These are phyloP conservation scores for Tulasnella sp. DNA, from an alignment of 768 basidiomycete species.

Conservation along the genomic window DNA sequence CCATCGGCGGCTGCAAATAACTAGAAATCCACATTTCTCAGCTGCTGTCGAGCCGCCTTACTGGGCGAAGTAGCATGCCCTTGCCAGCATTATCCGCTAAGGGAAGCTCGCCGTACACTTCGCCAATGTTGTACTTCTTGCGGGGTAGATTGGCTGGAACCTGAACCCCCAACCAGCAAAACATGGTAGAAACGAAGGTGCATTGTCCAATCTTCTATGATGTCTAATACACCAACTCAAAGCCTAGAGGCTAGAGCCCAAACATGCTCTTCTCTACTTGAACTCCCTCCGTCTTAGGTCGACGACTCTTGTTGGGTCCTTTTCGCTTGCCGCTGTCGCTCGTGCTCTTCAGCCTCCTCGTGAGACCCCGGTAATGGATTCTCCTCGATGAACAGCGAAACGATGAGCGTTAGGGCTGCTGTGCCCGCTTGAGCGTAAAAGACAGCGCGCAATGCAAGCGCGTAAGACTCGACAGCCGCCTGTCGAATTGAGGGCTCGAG, in stretches of 20 bases:
- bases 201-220: neutral
- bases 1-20: constrained; percentile 58
- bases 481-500: constrained; percentile 48
- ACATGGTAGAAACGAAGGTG: constrained; percentile 3
- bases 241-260: neutral
- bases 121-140: constrained; percentile 75
- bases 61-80: constrained; percentile 53
- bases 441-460: constrained; percentile 67
- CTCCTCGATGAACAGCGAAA: constrained; percentile 56
- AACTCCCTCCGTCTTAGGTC: neutral
- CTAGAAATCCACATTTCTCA: neutral
- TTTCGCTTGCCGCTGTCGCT: constrained; percentile 25
- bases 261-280: neutral
- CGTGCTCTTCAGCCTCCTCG: constrained; percentile 53
- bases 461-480: constrained; percentile 70
- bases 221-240: neutral
- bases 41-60: constrained; percentile 31
- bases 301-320: neutral
- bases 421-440: constrained; percentile 72
- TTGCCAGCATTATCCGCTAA: constrained; percentile 66
- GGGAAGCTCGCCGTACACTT: constrained; percentile 69
- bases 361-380: constrained; percentile 40
- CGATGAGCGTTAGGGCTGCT: constrained; percentile 58
- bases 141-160: constrained; percentile 60
- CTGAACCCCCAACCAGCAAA: neutral